These are phyloP conservation scores for Candida bentonensis DNA, from an alignment of 805 yeast genomes.

Conservation along the genomic window DNA sequence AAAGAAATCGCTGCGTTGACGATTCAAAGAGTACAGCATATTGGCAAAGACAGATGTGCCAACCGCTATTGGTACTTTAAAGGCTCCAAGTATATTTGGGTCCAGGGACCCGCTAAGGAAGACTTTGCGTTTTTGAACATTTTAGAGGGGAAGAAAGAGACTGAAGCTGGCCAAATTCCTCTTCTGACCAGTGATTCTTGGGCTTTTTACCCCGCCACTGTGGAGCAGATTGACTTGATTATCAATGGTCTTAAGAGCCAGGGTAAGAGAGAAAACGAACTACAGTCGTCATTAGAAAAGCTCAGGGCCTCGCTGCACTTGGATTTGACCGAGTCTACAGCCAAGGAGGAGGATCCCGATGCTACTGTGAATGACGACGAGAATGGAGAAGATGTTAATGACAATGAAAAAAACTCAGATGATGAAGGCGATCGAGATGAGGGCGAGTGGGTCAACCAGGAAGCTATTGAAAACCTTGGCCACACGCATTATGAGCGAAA, in stretches of 20 bases:
- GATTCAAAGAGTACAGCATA: slow-evolving; percentile 55
- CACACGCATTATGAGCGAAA: slow-evolving; percentile 18
- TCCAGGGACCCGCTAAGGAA: slow-evolving; percentile 71
- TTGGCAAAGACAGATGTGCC: slow-evolving; percentile 73
- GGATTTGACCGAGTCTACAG: slow-evolving; percentile 4
- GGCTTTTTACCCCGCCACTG: slow-evolving; percentile 1
- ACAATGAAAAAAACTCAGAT: slow-evolving; percentile 4
- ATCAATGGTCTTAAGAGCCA: neutral
- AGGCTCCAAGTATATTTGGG: slow-evolving; percentile 32
- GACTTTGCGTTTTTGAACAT: slow-evolving; percentile 25
- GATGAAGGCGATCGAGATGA: slow-evolving; percentile 4
- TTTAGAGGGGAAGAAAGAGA: slow-evolving; percentile 10
- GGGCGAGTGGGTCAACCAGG: slow-evolving; percentile 7
- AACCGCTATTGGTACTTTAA: slow-evolving; percentile 78
- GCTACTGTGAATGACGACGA: slow-evolving; percentile 4
- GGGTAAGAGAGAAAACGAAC: neutral
- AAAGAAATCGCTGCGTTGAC: slow-evolving; percentile 39
- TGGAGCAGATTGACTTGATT: slow-evolving; percentile 1
- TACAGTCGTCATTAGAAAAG: neutral
- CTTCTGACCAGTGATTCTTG: neutral
- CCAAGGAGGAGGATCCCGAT: slow-evolving; percentile 1
- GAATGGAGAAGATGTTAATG: slow-evolving; percentile 4
- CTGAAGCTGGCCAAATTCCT: slow-evolving; percentile 2
- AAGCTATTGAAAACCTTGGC: slow-evolving; percentile 13
- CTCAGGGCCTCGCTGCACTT: neutral